Percentiles rank a stretch among this genome's conserved stretches.
These are phyloP conservation scores for Hypomontagnella monticulosa DNA, from an alignment of 495 filamentous ascomycete species.

Conservation along the genomic window DNA sequence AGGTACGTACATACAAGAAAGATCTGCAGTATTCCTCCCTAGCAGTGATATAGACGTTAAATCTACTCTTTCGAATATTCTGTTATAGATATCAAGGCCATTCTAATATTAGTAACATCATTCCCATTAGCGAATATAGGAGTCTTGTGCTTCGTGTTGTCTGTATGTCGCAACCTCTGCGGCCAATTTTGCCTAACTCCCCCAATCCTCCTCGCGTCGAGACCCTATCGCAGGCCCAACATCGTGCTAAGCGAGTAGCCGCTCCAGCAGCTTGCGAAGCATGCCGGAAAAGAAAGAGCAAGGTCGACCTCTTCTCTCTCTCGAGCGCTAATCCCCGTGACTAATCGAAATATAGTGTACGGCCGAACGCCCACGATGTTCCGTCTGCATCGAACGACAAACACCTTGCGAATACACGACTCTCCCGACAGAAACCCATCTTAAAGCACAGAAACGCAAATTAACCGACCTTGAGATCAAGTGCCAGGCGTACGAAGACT, in stretches of 20 bases:
- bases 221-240: slow-evolving; percentile 11
- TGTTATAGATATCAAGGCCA: neutral
- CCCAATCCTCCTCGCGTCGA: slow-evolving; percentile 37
- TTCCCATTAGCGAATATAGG: slow-evolving; percentile 3
- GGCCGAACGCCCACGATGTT: slow-evolving; percentile 39
- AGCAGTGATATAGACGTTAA: neutral
- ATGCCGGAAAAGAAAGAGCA: slow-evolving; percentile 41
- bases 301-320: slow-evolving; percentile 14
- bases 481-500: slow-evolving; percentile 34
- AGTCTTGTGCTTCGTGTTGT: neutral
- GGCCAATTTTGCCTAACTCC: slow-evolving; percentile 37
- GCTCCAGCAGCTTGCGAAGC: slow-evolving; percentile 35
- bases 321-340: neutral
- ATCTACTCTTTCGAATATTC: neutral
- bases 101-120: neutral
- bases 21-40: neutral
- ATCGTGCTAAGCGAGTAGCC: slow-evolving; percentile 29
- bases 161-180: slow-evolving; percentile 38
- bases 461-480: slow-evolving; percentile 35
- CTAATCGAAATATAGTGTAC: slow-evolving; percentile 23
- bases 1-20: too few species aligned
- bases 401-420: slow-evolving; percentile 40
- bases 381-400: slow-evolving; percentile 37
- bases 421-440: slow-evolving; percentile 37
- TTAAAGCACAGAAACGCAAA: slow-evolving; percentile 36